Percentiles rank a stretch among this genome's conserved stretches.
Conservation (phyloP, 345 rosid species). For the Brassica incana region DNA sequence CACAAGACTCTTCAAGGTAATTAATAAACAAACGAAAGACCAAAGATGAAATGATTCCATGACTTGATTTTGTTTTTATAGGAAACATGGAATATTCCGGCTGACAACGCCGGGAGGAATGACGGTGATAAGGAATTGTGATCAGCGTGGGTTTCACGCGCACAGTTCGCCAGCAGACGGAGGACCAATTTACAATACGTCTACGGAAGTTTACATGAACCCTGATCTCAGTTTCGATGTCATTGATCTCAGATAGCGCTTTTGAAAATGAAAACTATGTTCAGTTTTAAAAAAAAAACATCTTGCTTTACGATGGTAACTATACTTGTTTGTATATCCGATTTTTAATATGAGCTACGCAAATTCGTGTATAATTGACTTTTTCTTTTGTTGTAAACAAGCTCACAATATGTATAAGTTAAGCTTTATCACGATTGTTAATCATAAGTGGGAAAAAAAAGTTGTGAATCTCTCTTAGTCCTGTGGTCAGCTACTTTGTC, state of each 20-base stretch:
- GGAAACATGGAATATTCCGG: constrained; percentile 89
- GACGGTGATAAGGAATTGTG: constrained; percentile 86
- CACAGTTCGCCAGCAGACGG: constrained; percentile 81
- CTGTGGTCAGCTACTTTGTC: constrained; percentile 11
- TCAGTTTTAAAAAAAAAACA: background rate
- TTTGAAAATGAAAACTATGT: constrained; percentile 1
- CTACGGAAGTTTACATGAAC: constrained; percentile 89
- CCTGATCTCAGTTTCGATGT: constrained; percentile 74
- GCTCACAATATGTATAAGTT: background rate
- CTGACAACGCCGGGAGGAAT: constrained; percentile 93
- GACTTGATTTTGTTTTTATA: constrained; percentile 7
- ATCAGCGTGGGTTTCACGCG: constrained; percentile 83
- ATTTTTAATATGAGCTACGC: constrained; percentile 6
- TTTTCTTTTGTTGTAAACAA: background rate
- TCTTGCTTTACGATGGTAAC: constrained; percentile 8
- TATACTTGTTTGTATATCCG: constrained; percentile 25
- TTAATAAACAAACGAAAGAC: constrained; percentile 26
- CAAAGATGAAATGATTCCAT: background rate
- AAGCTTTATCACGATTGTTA: background rate
- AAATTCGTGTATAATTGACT: constrained; percentile 15
- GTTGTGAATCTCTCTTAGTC: background rate
- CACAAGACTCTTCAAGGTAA: constrained; percentile 73
- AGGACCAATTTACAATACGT: constrained; percentile 78
- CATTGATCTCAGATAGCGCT: constrained; percentile 72
- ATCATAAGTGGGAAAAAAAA: background rate